Conservation (phyloP, 1,284 basidiomycete species). For the Boletus mariae region DNA sequence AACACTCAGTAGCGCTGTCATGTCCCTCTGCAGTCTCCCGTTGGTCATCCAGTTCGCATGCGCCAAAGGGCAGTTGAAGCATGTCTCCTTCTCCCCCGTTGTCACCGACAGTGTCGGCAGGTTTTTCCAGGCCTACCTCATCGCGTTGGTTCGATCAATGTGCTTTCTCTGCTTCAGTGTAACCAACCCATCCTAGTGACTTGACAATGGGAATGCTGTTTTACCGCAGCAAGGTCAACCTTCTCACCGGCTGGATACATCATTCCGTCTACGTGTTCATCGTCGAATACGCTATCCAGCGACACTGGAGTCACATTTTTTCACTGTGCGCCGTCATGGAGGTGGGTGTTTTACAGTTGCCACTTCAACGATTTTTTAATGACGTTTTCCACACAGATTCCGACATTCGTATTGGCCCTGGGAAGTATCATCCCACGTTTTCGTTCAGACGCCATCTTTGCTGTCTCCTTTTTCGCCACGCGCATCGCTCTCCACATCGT, state of each 20-base stretch:
- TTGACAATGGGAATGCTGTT: constrained; percentile 36
- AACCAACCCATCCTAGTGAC: constrained; percentile 33
- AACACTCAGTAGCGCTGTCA: constrained; percentile 38
- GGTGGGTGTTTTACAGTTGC: constrained; percentile 26
- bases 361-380: neutral
- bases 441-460: constrained; percentile 52
- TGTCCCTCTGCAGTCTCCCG: constrained; percentile 48
- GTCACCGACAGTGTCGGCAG: constrained; percentile 31
- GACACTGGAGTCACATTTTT: constrained; percentile 46
- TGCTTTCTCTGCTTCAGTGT: constrained; percentile 10
- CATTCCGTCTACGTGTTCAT: constrained; percentile 51
- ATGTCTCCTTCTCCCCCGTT: constrained; percentile 21
- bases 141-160: constrained; percentile 34
- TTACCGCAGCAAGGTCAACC: constrained; percentile 43
- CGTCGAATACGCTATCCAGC: constrained; percentile 41
- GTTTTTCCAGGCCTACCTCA: constrained; percentile 49
- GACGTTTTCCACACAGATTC: constrained; percentile 37
- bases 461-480: constrained; percentile 49
- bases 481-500: constrained; percentile 50
- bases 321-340: constrained; percentile 51
- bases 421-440: constrained; percentile 44
- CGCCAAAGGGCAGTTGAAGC: constrained; percentile 33
- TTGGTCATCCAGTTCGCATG: constrained; percentile 40
- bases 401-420: constrained; percentile 54
- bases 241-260: constrained; percentile 60